A percentile compares a stretch with the other conserved stretches of the same genome.
Conservation (phyloP, 2,329 filamentous ascomycete genomes). For the Pyricularia grisea region DNA sequence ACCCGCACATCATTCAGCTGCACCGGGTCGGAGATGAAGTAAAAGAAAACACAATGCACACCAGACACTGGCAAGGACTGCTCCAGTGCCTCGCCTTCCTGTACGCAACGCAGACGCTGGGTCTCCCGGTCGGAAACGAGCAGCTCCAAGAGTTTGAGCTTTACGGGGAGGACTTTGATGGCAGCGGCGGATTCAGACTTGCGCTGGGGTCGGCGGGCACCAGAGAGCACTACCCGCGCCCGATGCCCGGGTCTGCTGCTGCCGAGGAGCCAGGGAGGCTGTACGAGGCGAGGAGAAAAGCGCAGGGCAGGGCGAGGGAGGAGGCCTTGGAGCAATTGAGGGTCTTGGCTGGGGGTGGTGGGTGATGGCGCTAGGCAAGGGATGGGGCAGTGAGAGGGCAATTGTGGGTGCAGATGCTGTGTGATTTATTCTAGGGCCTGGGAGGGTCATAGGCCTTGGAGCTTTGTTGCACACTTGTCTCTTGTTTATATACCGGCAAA, state of each 20-base stretch:
- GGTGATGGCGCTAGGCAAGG: neutral
- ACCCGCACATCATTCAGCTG: neutral
- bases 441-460: too few relatives aligned
- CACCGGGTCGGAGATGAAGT: neutral
- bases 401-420: neutral
- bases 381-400: neutral
- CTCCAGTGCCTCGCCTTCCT: neutral
- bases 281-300: conserved; percentile 3
- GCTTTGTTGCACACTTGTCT: too few relatives aligned
- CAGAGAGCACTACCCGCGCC: conserved; percentile 7
- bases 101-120: neutral
- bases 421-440: too few relatives aligned
- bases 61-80: neutral
- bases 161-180: neutral
- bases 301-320: neutral
- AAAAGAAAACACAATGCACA: neutral
- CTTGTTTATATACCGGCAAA: too few relatives aligned
- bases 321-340: neutral
- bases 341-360: neutral
- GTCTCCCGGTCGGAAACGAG: neutral
- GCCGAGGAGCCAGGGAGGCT: neutral
- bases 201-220: neutral
- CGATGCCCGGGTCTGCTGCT: conserved; percentile 5
- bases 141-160: neutral
- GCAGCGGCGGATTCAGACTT: neutral